phyloP scores from a whole-genome alignment of 2,329 filamentous ascomycete species.

The Daldinia sp. region DNA sequence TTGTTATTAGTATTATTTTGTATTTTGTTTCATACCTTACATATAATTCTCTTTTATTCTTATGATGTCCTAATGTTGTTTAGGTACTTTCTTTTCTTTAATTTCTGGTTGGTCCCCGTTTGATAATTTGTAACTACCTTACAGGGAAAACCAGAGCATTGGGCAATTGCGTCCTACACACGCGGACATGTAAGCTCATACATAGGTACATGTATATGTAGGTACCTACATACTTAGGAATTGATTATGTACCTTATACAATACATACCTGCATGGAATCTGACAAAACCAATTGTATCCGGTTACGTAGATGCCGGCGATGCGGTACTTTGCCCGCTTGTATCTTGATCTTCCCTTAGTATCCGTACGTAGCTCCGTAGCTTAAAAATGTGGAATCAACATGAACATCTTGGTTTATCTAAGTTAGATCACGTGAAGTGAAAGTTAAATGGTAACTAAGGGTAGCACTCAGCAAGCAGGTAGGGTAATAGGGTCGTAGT shows the following conservation, averaged over 20 bases:
- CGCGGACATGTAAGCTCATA: background rate
- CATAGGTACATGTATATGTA: background rate
- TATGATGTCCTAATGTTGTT: background rate
- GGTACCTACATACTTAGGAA: background rate
- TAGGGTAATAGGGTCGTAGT: slow-evolving; percentile 1
- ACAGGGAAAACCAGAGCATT: slow-evolving; percentile 2
- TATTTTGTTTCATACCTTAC: slow-evolving; percentile 3
- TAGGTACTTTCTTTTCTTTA: background rate
- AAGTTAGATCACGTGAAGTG: slow-evolving; percentile 25
- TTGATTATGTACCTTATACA: background rate
- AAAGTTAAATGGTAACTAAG: slow-evolving; percentile 14
- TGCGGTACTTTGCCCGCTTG: slow-evolving; percentile 17
- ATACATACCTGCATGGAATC: background rate
- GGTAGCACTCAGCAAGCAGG: slow-evolving; percentile 5
- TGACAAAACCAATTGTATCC: slow-evolving; percentile 3
- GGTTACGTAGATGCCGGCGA: slow-evolving; percentile 12
- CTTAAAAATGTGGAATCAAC: slow-evolving; percentile 28
- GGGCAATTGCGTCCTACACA: slow-evolving; percentile 7
- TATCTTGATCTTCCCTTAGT: slow-evolving; percentile 1
- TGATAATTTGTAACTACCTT: background rate
- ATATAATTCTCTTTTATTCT: background rate
- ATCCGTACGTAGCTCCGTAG: background rate
- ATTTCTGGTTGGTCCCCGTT: background rate
- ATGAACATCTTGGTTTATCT: slow-evolving; percentile 12
- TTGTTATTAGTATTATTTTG: background rate